Conservation (phyloP, 1,284 basidiomycete species). For the Boletus smithii region DNA sequence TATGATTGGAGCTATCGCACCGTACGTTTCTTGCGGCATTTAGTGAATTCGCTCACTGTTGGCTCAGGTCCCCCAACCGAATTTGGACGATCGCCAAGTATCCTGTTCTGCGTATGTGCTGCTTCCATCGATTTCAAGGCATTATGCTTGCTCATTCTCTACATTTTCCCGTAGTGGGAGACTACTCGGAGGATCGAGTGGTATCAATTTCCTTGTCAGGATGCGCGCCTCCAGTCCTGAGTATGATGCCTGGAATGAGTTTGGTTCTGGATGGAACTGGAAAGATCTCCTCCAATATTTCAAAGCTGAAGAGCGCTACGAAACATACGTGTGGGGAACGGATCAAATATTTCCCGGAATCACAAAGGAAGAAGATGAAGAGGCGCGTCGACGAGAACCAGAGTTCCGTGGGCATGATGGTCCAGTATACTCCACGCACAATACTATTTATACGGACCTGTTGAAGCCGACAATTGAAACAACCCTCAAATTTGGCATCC, state of each 20-base stretch:
- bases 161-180: conserved; percentile 11
- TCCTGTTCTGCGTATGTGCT: conserved; percentile 6
- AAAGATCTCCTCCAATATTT: conserved; percentile 17
- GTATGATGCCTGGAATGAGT: conserved; percentile 20
- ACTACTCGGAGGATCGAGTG: conserved; percentile 22
- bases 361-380: conserved; percentile 12
- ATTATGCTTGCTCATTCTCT: not conserved
- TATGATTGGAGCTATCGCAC: conserved; percentile 21
- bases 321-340: conserved; percentile 11
- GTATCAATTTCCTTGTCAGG: conserved; percentile 18
- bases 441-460: conserved; percentile 18
- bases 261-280: conserved; percentile 21
- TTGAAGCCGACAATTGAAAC: conserved; percentile 18
- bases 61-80: conserved; percentile 16
- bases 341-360: conserved; percentile 23
- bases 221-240: conserved; percentile 22
- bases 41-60: not conserved
- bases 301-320: conserved; percentile 16
- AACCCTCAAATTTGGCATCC: conserved; percentile 10
- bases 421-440: conserved; percentile 17
- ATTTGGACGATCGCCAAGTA: conserved; percentile 7
- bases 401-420: conserved; percentile 16
- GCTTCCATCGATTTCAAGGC: not conserved
- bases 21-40: not conserved
- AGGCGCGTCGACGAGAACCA: conserved; percentile 13